Percentiles rank a stretch among this genome's conserved stretches.
phyloP scores from a whole-genome alignment of 345 rosid species.

The Populus nigra region DNA sequence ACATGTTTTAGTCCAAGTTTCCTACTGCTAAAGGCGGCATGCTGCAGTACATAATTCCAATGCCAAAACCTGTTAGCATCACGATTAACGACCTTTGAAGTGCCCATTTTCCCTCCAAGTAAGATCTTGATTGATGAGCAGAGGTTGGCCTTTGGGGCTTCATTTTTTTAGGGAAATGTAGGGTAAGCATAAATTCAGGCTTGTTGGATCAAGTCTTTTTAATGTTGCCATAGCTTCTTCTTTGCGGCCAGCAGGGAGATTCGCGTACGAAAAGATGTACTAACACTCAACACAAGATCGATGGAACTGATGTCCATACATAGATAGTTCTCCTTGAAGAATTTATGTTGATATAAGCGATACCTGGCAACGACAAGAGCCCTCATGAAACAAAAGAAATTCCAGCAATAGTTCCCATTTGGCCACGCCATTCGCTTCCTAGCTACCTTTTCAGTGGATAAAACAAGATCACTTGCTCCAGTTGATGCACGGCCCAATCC shows the following conservation, averaged over 20 bases:
- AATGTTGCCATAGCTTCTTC: conserved; percentile 9
- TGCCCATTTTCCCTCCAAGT: conserved; percentile 1
- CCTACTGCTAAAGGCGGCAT: background rate
- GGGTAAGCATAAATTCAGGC: background rate
- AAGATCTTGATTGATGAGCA: background rate
- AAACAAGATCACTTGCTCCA: conserved; percentile 45
- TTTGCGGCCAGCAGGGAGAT: conserved; percentile 56
- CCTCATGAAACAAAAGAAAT: conserved; percentile 41
- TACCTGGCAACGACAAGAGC: conserved; percentile 41
- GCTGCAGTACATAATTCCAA: conserved; percentile 6
- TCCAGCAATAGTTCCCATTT: conserved; percentile 39
- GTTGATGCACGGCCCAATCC: conserved; percentile 53
- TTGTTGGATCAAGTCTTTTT: background rate
- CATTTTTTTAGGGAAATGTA: background rate
- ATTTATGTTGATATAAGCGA: conserved; percentile 39
- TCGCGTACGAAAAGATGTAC: conserved; percentile 36
- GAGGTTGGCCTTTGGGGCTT: background rate
- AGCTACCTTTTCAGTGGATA: conserved; percentile 41
- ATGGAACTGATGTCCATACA: conserved; percentile 43
- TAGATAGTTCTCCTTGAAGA: conserved; percentile 46
- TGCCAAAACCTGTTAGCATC: conserved; percentile 2
- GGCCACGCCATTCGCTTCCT: conserved; percentile 50
- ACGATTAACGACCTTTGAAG: background rate
- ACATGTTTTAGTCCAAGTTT: background rate
- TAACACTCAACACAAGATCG: conserved; percentile 27